phyloP scores from a whole-genome alignment of 225 moss, liverwort and hornwort species.

The Thuidium tamariscinum region DNA sequence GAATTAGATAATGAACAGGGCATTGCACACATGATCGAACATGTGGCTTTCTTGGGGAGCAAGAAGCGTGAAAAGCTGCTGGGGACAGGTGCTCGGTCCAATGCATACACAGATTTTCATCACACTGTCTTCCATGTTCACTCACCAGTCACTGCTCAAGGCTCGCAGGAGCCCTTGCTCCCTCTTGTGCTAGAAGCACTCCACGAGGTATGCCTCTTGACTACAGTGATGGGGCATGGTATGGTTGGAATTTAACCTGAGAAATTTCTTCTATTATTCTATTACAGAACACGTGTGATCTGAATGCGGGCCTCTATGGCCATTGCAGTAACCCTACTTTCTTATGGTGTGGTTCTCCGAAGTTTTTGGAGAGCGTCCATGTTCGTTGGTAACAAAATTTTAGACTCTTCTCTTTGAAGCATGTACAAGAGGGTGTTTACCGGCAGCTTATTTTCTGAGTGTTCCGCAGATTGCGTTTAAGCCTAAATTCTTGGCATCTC shows the following conservation, averaged over 20 bases:
- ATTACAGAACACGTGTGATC: not conserved
- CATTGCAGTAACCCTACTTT: not conserved
- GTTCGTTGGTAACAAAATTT: not conserved
- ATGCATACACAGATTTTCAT: slow-evolving; percentile 99
- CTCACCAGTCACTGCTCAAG: slow-evolving; percentile 95
- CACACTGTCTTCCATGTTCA: slow-evolving; percentile 99
- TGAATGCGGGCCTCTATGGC: not conserved
- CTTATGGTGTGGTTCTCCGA: not conserved
- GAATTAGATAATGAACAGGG: slow-evolving; percentile 93
- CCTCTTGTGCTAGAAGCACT: slow-evolving; percentile 95
- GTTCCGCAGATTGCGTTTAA: slow-evolving; percentile 85
- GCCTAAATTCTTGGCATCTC: slow-evolving; percentile 90
- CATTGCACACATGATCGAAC: slow-evolving; percentile 99
- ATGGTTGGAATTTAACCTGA: not conserved
- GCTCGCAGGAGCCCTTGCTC: slow-evolving; percentile 84
- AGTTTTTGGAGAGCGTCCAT: not conserved
- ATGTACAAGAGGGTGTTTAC: not conserved
- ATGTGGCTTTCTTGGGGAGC: slow-evolving; percentile 98
- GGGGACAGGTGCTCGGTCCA: slow-evolving; percentile 97
- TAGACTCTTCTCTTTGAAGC: not conserved
- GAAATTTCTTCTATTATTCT: not conserved
- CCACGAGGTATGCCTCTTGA: slow-evolving; percentile 60
- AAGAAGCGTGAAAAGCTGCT: slow-evolving; percentile 97
- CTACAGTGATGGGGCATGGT: not conserved
- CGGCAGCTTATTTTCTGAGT: not conserved